Conservation (phyloP, 345 rosid genomes). For the Populus euphratica region DNA sequence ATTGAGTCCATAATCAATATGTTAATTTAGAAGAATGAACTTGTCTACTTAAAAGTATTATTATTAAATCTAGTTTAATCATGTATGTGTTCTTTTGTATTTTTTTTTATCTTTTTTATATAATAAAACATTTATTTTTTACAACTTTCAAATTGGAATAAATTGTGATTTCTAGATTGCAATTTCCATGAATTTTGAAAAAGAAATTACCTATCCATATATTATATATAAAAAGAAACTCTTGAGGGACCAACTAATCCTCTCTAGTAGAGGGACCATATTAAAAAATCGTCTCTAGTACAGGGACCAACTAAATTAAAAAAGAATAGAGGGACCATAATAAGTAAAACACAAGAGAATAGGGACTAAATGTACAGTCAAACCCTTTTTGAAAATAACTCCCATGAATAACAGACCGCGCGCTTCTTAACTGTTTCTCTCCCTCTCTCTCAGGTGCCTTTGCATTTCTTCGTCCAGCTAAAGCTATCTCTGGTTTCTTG, state of each 20-base stretch:
- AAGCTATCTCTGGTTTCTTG: background rate
- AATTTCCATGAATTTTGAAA: too few relatives aligned
- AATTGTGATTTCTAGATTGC: too few relatives aligned
- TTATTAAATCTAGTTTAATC: too few relatives aligned
- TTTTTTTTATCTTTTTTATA: too few relatives aligned
- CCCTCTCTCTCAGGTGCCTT: conserved; percentile 7
- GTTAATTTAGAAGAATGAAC: too few relatives aligned
- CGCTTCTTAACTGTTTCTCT: background rate
- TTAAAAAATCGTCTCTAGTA: background rate
- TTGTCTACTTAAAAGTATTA: too few relatives aligned
- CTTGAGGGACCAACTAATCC: too few relatives aligned
- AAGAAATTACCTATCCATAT: too few relatives aligned
- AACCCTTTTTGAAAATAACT: background rate
- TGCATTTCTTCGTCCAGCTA: background rate
- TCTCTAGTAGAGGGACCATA: background rate
- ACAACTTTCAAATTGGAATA: too few relatives aligned
- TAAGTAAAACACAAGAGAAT: background rate
- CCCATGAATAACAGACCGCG: background rate
- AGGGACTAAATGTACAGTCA: background rate
- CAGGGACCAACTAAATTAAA: background rate
- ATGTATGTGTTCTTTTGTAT: too few relatives aligned
- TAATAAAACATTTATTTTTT: too few relatives aligned
- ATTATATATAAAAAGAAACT: too few relatives aligned
- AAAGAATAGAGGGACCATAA: background rate
- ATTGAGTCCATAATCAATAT: background rate